Percentiles rank a stretch among this genome's conserved stretches.
Evolutionary conservation across 495 filamentous ascomycete species (phyloP).

Genomic region (Penicillium nucicola): DNA sequence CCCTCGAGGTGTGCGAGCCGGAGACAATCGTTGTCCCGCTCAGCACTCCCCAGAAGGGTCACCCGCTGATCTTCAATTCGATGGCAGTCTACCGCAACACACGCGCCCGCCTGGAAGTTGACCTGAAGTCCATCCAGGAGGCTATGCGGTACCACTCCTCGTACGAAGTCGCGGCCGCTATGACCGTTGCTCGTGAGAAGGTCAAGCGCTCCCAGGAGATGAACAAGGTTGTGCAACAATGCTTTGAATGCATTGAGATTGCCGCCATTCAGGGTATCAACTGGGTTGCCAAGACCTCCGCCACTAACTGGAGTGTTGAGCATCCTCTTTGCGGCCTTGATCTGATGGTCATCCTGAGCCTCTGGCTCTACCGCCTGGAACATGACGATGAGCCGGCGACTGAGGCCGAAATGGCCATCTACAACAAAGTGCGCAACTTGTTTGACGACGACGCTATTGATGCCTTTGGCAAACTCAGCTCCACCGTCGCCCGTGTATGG

Average conservation of each 20-base stretch:
- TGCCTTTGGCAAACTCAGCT: slow-evolving; percentile 79
- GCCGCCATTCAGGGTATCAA: slow-evolving; percentile 92
- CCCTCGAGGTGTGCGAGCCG: slow-evolving; percentile 88
- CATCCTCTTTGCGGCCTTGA: slow-evolving; percentile 96
- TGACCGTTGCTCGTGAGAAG: slow-evolving; percentile 88
- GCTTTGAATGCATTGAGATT: slow-evolving; percentile 97
- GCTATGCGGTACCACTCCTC: slow-evolving; percentile 95
- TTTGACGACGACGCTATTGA: slow-evolving; percentile 89
- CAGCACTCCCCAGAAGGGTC: slow-evolving; percentile 94
- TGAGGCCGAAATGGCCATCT: slow-evolving; percentile 89
- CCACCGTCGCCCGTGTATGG: slow-evolving; percentile 91
- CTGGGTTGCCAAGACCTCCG: slow-evolving; percentile 94
- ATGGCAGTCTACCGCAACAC: slow-evolving; percentile 97
- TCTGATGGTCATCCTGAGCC: slow-evolving; percentile 95
- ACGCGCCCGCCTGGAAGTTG: slow-evolving; percentile 86
- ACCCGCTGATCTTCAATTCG: slow-evolving; percentile 97
- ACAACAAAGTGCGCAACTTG: slow-evolving; percentile 88
- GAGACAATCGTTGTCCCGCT: slow-evolving; percentile 88
- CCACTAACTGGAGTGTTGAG: slow-evolving; percentile 99
- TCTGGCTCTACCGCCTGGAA: slow-evolving; percentile 99
- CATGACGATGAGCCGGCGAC: slow-evolving; percentile 94
- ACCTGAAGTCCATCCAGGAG: slow-evolving; percentile 93
- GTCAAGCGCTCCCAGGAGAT: slow-evolving; percentile 95
- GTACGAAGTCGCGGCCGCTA: slow-evolving; percentile 93
- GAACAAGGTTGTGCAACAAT: slow-evolving; percentile 97